phyloP scores from a whole-genome alignment of 2,329 filamentous ascomycete genomes.

The Aureobasidium sp. region DNA sequence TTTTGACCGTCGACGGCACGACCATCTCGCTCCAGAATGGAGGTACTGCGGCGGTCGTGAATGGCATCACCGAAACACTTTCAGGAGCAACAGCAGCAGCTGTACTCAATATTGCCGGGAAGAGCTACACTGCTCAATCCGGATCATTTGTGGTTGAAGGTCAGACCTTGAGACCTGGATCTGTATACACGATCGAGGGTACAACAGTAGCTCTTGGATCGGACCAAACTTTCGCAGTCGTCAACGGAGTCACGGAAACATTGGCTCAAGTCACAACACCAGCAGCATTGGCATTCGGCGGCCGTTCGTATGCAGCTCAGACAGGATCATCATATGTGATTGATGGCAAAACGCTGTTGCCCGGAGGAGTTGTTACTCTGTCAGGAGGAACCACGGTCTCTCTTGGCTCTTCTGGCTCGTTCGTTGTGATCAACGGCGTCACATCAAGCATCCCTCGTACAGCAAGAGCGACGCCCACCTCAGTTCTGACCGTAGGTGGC shows the following conservation, averaged over 20 bases:
- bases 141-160: slow-evolving; percentile 24
- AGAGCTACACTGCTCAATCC: slow-evolving; percentile 19
- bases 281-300: slow-evolving; percentile 8
- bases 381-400: slow-evolving; percentile 17
- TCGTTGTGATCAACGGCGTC: slow-evolving; percentile 34
- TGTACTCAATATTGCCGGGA: slow-evolving; percentile 27
- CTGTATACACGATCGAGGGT: slow-evolving; percentile 24
- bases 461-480: slow-evolving; percentile 25
- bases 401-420: slow-evolving; percentile 31
- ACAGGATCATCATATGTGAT: slow-evolving; percentile 16
- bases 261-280: slow-evolving; percentile 3
- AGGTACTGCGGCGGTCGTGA: slow-evolving; percentile 29
- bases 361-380: slow-evolving; percentile 15
- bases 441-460: slow-evolving; percentile 11
- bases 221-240: slow-evolving; percentile 19
- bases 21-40: slow-evolving; percentile 19
- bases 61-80: slow-evolving; percentile 22
- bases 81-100: slow-evolving; percentile 22
- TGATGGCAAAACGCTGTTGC: slow-evolving; percentile 9
- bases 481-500: slow-evolving; percentile 28
- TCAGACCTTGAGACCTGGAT: slow-evolving; percentile 26
- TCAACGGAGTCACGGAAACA: slow-evolving; percentile 20
- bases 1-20: slow-evolving; percentile 21
- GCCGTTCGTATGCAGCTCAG: slow-evolving; percentile 21
- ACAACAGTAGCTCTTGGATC: slow-evolving; percentile 20